These are phyloP conservation scores for Hypomontagnella submonticulosa DNA, from an alignment of 495 filamentous ascomycete species.

Conservation along the genomic window DNA sequence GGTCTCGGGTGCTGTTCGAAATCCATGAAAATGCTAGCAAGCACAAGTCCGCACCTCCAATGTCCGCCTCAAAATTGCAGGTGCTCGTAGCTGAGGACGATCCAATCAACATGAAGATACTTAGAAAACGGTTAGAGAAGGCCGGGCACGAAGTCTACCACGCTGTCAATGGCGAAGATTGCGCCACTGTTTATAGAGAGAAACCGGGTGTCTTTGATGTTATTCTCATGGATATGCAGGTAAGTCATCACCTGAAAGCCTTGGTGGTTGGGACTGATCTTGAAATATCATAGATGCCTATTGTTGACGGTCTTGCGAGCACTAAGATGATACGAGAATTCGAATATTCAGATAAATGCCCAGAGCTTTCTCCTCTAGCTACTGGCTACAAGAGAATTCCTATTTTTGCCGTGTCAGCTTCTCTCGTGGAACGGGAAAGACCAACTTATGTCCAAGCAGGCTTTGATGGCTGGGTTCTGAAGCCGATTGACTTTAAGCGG, in stretches of 20 bases:
- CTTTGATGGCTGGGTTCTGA: slow-evolving; percentile 91
- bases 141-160: slow-evolving; percentile 76
- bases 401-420: slow-evolving; percentile 92
- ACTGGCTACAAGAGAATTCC: slow-evolving; percentile 69
- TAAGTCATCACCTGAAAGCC: slow-evolving; percentile 48
- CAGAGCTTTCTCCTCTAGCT: slow-evolving; percentile 60
- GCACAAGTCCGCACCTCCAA: not conserved
- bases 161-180: slow-evolving; percentile 89
- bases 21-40: slow-evolving; percentile 32
- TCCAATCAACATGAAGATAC: slow-evolving; percentile 88
- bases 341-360: slow-evolving; percentile 61
- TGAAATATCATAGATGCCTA: slow-evolving; percentile 79
- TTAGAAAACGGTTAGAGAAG: slow-evolving; percentile 85
- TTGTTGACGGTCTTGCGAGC: slow-evolving; percentile 86
- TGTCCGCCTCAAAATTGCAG: slow-evolving; percentile 58
- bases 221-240: slow-evolving; percentile 97
- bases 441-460: slow-evolving; percentile 80
- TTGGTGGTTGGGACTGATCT: slow-evolving; percentile 6
- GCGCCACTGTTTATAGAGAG: slow-evolving; percentile 73
- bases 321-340: slow-evolving; percentile 83
- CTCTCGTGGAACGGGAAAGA: slow-evolving; percentile 76
- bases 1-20: slow-evolving; percentile 52
- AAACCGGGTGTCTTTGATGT: slow-evolving; percentile 74
- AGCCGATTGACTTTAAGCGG: slow-evolving; percentile 78
- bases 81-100: slow-evolving; percentile 93